Evolutionary conservation across 2,329 filamentous ascomycete species (phyloP).

Genomic region (Fusarium globosum): DNA sequence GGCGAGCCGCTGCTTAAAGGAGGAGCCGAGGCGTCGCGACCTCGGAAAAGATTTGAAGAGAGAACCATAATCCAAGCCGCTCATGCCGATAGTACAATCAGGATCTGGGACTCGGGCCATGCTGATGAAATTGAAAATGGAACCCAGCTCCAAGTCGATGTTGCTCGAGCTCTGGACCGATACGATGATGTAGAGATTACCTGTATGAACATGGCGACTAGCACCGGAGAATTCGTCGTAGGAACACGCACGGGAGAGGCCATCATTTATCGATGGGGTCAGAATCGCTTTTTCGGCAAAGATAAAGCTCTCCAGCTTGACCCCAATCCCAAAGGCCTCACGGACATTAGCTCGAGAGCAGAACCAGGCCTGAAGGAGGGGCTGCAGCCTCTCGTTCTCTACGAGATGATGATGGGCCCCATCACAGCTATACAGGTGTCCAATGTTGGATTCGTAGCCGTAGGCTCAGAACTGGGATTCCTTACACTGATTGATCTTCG

Average conservation of each 20-base stretch:
- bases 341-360: constrained; percentile 77
- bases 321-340: constrained; percentile 75
- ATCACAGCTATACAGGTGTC: constrained; percentile 84
- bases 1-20: constrained; percentile 84
- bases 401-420: constrained; percentile 85
- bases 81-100: constrained; percentile 90
- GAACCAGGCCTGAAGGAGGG: constrained; percentile 82
- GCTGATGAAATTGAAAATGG: constrained; percentile 94
- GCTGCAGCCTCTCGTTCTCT: constrained; percentile 80
- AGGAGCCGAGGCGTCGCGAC: constrained; percentile 76
- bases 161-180: constrained; percentile 84
- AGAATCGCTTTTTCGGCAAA: constrained; percentile 77
- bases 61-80: constrained; percentile 87
- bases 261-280: constrained; percentile 87
- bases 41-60: constrained; percentile 80
- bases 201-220: constrained; percentile 81
- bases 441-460: constrained; percentile 92
- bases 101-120: constrained; percentile 92
- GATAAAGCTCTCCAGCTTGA: constrained; percentile 64
- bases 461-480: constrained; percentile 85
- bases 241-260: constrained; percentile 87
- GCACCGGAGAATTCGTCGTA: constrained; percentile 84
- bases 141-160: constrained; percentile 83
- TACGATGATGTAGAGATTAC: constrained; percentile 81
- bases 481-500: constrained; percentile 88